Evolutionary conservation across 2,329 filamentous ascomycete genomes (phyloP), one percentile per base, ranked within the genome.

Genomic region (Aspergillus sclerotialis): DNA sequence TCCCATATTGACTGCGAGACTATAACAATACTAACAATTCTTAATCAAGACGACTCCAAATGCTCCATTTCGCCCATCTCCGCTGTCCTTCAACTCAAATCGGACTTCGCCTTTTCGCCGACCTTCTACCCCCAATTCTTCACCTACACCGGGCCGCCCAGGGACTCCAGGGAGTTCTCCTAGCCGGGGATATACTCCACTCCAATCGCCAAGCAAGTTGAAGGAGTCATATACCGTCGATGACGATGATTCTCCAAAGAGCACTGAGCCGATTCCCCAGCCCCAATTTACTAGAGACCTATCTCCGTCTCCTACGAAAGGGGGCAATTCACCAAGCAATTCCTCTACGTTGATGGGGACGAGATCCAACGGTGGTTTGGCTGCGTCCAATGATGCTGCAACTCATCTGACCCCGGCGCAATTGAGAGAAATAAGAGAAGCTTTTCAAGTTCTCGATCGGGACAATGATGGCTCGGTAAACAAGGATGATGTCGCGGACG

Each of bases 361-460:
- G 7, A 53, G 48, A 29, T 43, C 45, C 4, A 37, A 41, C 29
- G 49, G 43, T 7, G 45, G 52, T 28, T 44, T 44, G 36, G 40
- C 43, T 15, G 42, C 42, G 6, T 45, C 48, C 21, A 54, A 46
- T 16, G 64, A 64, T 46, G 40, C 54, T 40, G 38, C 72, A 49
- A 47, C 67, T 50, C 45, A 63, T 52, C 65, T 96, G 27, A 84
- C 90, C 24, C 80, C 86, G 2, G 72, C 84, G 3, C 86, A 95
- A 49, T 78, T 95, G 23, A 79, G 89, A 52, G 85, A 86, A 49
- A 76, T 98, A 63, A 78, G 92, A 40, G 90, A 96, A 56, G 87
- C 84, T 0, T 98, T 96, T 61, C 86, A 93, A 60, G 88, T 95
- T 39, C 72, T 98, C 30, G 92, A 96, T 60, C 76, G 86, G 40